A percentile compares a stretch with the other conserved stretches of the same genome.
Conservation (phyloP, 2,329 filamentous ascomycete genomes). For the Botryotinia narcissicola region DNA sequence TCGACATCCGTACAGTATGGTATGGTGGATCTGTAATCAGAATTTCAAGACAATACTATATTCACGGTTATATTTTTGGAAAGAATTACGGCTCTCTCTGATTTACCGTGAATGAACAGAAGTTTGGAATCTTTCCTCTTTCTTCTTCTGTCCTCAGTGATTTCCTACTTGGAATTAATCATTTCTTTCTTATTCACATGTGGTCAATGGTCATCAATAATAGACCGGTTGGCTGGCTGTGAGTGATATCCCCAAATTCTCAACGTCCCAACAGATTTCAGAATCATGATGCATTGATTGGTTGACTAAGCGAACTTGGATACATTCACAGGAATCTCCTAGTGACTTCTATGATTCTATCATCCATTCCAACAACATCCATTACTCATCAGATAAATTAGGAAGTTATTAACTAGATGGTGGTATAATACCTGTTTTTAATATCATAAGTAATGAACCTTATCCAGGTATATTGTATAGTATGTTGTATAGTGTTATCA, state of each 20-base stretch:
- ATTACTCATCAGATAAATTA: neutral
- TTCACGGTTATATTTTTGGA: neutral
- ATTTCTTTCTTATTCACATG: neutral
- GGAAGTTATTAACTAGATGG: neutral
- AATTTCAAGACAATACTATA: neutral
- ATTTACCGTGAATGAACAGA: neutral
- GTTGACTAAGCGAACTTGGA: neutral
- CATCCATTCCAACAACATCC: neutral
- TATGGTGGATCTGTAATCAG: neutral
- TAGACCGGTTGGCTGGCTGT: neutral
- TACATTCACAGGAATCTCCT: neutral
- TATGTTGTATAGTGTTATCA: neutral
- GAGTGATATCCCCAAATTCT: neutral
- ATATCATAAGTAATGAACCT: neutral
- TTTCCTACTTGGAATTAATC: neutral
- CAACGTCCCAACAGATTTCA: conserved; percentile 16
- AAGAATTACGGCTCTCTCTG: neutral
- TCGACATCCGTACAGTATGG: too few relatives aligned
- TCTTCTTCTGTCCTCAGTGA: neutral
- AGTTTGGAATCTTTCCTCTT: neutral
- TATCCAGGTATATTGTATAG: neutral
- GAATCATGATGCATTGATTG: neutral
- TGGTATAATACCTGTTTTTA: neutral
- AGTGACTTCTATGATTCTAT: neutral
- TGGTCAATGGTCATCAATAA: neutral